Evolutionary conservation across 257 asterid species (phyloP).

Genomic region (Nicotiana noctiflora): DNA sequence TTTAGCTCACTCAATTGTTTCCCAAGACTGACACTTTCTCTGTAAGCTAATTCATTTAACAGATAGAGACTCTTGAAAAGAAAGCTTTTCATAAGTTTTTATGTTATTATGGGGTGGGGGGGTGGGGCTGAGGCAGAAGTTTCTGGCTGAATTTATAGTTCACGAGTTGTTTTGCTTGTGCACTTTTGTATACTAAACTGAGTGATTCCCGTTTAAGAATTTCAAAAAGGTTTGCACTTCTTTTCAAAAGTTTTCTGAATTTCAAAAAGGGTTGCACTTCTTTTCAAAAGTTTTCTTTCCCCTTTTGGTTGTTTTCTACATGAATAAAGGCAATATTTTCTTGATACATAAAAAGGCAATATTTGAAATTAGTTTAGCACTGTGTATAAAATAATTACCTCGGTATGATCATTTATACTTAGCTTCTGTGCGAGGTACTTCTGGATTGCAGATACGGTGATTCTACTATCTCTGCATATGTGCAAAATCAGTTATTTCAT

Average conservation of each 20-base stretch:
- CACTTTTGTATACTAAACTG: not conserved
- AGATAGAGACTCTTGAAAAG: not conserved
- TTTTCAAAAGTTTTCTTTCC: not conserved
- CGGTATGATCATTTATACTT: not conserved
- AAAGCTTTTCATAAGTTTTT: not conserved
- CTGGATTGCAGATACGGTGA: not conserved
- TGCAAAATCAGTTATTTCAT: not conserved
- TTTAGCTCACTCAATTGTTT: not conserved
- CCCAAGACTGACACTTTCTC: not conserved
- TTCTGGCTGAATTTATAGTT: not conserved
- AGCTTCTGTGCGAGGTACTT: not conserved
- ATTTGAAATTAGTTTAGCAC: not conserved
- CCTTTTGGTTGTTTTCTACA: not conserved
- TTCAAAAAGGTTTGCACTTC: not conserved
- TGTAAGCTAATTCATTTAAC: not conserved
- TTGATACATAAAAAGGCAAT: not conserved
- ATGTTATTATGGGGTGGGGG: not conserved
- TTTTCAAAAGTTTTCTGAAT: not conserved
- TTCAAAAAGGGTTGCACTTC: not conserved
- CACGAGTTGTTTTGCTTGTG: not conserved
- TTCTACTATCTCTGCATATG: not conserved
- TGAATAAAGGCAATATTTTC: not conserved
- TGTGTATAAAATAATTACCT: not conserved
- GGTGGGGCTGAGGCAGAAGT: not conserved
- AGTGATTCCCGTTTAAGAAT: not conserved